These are phyloP conservation scores for Juncus inflexus DNA, from an alignment of 176 grass and related monocot genomes.

Conservation along the genomic window DNA sequence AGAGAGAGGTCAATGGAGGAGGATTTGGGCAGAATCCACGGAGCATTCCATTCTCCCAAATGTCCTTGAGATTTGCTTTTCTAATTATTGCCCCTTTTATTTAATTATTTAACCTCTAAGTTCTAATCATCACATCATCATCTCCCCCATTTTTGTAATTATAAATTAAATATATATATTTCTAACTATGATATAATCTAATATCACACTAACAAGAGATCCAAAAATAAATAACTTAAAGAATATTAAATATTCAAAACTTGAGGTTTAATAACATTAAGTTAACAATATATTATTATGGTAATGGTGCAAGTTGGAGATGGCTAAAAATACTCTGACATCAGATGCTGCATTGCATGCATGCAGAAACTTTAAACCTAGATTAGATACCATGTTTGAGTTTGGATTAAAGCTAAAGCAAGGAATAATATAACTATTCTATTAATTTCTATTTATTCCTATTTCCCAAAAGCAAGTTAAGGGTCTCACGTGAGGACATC, in stretches of 20 bases:
- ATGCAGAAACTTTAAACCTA: conserved; percentile 16
- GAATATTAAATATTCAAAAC: too few relatives aligned
- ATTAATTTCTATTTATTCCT: conserved; percentile 35
- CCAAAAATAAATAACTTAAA: too few relatives aligned
- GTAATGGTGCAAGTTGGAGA: neutral
- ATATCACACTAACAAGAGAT: too few relatives aligned
- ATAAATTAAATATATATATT: too few relatives aligned
- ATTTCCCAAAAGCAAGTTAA: conserved; percentile 38
- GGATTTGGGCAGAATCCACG: conserved; percentile 71
- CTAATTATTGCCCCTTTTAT: conserved; percentile 2
- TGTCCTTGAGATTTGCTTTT: conserved; percentile 63
- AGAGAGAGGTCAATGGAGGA: conserved; percentile 29
- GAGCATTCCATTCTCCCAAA: conserved; percentile 88
- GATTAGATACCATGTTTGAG: conserved; percentile 22
- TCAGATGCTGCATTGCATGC: neutral
- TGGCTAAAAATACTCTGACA: conserved; percentile 22
- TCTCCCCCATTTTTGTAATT: conserved; percentile 8
- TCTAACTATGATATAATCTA: too few relatives aligned
- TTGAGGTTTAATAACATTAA: too few relatives aligned
- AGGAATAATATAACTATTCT: conserved; percentile 24
- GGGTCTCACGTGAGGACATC: conserved; percentile 58
- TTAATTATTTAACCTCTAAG: conserved; percentile 23
- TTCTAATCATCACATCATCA: conserved; percentile 37
- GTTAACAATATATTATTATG: neutral
- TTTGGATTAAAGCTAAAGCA: conserved; percentile 26